These are phyloP conservation scores for Cladosporium sp. DNA, from an alignment of 2,329 filamentous ascomycete genomes.

Conservation along the genomic window DNA sequence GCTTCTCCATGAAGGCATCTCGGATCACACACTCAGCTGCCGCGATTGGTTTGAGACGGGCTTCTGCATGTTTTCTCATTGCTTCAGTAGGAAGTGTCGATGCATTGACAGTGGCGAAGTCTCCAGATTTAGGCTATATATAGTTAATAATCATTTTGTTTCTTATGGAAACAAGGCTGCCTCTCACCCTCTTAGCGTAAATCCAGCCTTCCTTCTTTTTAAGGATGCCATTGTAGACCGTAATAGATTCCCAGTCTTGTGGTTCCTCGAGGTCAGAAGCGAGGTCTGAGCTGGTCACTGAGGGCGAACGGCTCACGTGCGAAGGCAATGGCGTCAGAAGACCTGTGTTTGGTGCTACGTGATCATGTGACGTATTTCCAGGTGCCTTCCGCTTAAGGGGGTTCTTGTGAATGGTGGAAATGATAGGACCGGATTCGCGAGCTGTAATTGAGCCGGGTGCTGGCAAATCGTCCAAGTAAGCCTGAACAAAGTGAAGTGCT, in stretches of 20 bases:
- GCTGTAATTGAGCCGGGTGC: not conserved
- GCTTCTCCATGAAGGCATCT: slow-evolving; percentile 33
- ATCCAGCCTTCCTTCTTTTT: slow-evolving; percentile 35
- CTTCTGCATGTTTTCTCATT: slow-evolving; percentile 32
- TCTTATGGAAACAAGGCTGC: not conserved
- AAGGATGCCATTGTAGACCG: slow-evolving; percentile 41
- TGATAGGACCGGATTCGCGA: not conserved
- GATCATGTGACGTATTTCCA: slow-evolving; percentile 18
- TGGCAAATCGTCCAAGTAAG: slow-evolving; percentile 34
- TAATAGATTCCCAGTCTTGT: not conserved
- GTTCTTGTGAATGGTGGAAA: not conserved
- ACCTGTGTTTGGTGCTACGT: slow-evolving; percentile 2
- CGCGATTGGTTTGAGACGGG: slow-evolving; percentile 21
- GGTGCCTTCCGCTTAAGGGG: slow-evolving; percentile 27
- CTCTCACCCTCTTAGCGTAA: slow-evolving; percentile 31
- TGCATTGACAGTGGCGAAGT: slow-evolving; percentile 30
- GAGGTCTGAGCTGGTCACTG: slow-evolving; percentile 5
- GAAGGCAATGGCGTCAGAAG: slow-evolving; percentile 19
- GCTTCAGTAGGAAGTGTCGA: slow-evolving; percentile 31
- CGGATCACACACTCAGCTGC: slow-evolving; percentile 36
- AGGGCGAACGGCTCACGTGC: slow-evolving; percentile 4
- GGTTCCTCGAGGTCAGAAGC: not conserved
- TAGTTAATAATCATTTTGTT: slow-evolving; percentile 12
- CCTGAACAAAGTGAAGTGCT: slow-evolving; percentile 40
- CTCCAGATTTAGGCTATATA: slow-evolving; percentile 11